Evolutionary conservation across 768 basidiomycete species (phyloP), one percentile per base, ranked within the genome.

Genomic region (Collybia mongolica): DNA sequence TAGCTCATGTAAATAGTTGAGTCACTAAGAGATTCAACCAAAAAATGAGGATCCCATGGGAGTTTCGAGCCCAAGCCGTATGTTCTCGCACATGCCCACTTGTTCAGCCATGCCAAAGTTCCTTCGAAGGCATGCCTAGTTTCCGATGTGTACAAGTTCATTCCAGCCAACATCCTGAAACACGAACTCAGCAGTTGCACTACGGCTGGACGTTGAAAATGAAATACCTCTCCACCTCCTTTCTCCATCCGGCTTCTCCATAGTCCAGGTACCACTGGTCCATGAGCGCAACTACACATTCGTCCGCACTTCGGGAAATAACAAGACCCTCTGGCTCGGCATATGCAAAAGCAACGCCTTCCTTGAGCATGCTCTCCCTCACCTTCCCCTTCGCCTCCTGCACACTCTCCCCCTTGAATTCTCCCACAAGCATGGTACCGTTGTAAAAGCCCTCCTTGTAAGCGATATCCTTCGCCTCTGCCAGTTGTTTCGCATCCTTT

Each of bases 251-350:
- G 1, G 82, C 67, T 73, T 98, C 93, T 59, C 96, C 97, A 60
- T 98, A 99, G 68, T 98, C 93, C 67, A 98, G 71, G 69, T 98
- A 99, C 95, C 96, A 99, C 69, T 99, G 97, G 65, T 99, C 97
- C 83, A 94, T 95, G 57, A 99, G 72, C 2, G 96, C 95, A 51
- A 99, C 93, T 17, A 98, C 90, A 72, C 97, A 99, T 70, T 98
- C 96, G 62, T 99, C 97, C n/a, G 81, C 84, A 67, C 89, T 93
- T 39, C 96, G 79, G 39, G 88, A 91, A 60, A 94, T 82, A 61
- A 98, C 88, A 57, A 91, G 48, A 5, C 88, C 89, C 68, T 98
- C 95, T 0, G 96, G 96, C 69, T 98, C 96, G 8, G 95, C 93
- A 65, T 99, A 99, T 51, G 90, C 77, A 60, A 97, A 85, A 6